Evolutionary conservation across 495 filamentous ascomycete species (phyloP), one percentile per base, ranked within the genome.

Genomic region (Penicillium silybi): DNA sequence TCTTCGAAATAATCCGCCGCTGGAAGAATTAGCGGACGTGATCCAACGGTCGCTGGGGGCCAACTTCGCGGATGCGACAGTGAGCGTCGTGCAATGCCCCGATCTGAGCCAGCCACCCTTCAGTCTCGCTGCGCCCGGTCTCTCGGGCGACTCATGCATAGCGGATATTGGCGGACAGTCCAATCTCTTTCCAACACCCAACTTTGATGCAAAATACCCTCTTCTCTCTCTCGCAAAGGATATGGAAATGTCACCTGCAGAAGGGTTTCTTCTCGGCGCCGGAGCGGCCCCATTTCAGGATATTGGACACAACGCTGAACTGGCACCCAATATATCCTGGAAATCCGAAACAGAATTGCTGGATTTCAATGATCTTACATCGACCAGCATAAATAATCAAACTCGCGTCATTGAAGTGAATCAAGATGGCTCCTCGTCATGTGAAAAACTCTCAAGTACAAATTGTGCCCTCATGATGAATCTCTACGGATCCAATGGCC

Each of bases 381-480:
- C 52, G 0, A 41, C 66, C 13, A 17, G 32, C 1, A 46, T 66
- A 15, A 45, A 34, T 0, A 64, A 62, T 41, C 38, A 53, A 5
- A 52, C 59, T 1, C 53, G 57, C 0, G 48, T 63, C 16, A 58
- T 60, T 26, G 27, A 58, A 27, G 26, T 58, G 13, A 4, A 47
- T n/a, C 4, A 25, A 4, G 44, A 44, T 42, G 44, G 47, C 17
- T 20, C 56, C 3, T 34, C 55, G 4, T 41, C 38, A 3, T 61
- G 54, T 34, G 39, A 54, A 3, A 13, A 13, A 5, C 34, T 40
- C 9, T 2, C 42, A 0, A 65, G 52, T 16, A 62, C 67, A 1
- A 66, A 68, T 34, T 73, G 57, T 40, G 72, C 60, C 1, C 54
- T 73, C 2, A 75, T 75, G 72, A 63, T 60, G 23, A 73, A 73